These are phyloP conservation scores for Orbilia ellipsospora DNA, from an alignment of 2,329 filamentous ascomycete genomes.

Conservation along the genomic window DNA sequence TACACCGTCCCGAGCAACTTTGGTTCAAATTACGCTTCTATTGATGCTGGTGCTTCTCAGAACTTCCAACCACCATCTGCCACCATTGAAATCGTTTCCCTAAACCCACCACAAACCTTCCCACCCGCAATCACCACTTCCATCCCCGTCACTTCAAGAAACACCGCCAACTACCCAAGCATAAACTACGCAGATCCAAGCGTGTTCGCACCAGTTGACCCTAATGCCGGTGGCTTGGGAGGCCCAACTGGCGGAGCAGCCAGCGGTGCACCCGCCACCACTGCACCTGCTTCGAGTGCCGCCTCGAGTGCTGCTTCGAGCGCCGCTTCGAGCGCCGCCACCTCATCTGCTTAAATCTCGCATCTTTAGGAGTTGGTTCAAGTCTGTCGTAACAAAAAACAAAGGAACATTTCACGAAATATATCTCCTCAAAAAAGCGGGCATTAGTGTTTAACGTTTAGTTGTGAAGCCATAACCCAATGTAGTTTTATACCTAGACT, in stretches of 20 bases:
- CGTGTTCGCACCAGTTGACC: slow-evolving; percentile 27
- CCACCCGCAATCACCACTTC: slow-evolving; percentile 35
- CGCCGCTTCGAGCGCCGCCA: not conserved
- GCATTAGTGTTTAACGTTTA: slow-evolving; percentile 53
- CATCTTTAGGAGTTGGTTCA: slow-evolving; percentile 32
- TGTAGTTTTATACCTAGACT: slow-evolving; percentile 56
- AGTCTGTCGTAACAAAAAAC: slow-evolving; percentile 6
- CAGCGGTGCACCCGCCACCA: not conserved
- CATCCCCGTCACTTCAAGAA: slow-evolving; percentile 34
- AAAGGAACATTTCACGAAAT: slow-evolving; percentile 10
- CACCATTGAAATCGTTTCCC: slow-evolving; percentile 27
- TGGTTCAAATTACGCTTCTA: slow-evolving; percentile 37
- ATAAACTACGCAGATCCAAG: slow-evolving; percentile 40
- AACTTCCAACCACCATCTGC: slow-evolving; percentile 42
- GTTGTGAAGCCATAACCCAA: slow-evolving; percentile 35
- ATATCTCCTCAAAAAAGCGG: slow-evolving; percentile 29
- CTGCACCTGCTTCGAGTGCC: slow-evolving; percentile 6
- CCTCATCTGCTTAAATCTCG: slow-evolving; percentile 10
- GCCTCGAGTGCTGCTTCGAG: slow-evolving; percentile 10
- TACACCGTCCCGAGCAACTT: slow-evolving; percentile 30
- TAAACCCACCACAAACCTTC: slow-evolving; percentile 44
- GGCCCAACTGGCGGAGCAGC: not conserved
- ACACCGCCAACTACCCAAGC: slow-evolving; percentile 42
- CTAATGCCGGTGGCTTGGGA: slow-evolving; percentile 8
- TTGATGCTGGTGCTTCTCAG: slow-evolving; percentile 37